Base-by-base conservation (phyloP, 768 basidiomycete species). In the Lentinus brumalis region DNA sequence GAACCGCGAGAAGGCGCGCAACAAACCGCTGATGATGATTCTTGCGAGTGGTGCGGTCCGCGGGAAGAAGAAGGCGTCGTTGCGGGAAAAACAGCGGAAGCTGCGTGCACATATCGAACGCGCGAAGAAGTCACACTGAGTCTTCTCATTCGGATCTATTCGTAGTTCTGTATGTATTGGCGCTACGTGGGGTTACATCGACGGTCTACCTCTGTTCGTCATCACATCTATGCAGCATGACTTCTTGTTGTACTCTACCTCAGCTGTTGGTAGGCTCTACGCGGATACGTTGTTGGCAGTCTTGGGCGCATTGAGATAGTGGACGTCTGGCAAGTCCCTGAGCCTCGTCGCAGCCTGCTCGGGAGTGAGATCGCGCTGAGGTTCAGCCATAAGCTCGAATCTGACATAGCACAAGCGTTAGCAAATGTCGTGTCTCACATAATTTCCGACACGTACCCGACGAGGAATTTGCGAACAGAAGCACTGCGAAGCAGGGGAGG, bases 1-100 rank as follows among this genome's bases (percentile, higher is more conserved):
- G 38, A 97, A 97, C 74, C 81, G 86, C 70, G 92, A 96, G 77
- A 97, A 97, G 84, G 85, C 87, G 41, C 84, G 90, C 71, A 95
- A 96, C 74, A 97, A 98, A 74, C 95, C 95, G 29, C 83, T 96
- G 66, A 96, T 96, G 95, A 94, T 94, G 92, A 87, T 93, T 56
- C 76, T 94, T 63, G 81, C 87, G 52, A 92, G 89, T 60, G 82
- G 82, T 1, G 85, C 86, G 1, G 90, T 94, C n/a, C 79, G 81
- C 64, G 80, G 90, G 1, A 94, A 94, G 78, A 93, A 91, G 78
- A 92, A 89, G 77, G 87, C 86, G 26, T 89, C 87, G 0, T 73
- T 94, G 67, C 79, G 86, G 66, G 88, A 94, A 61, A 94, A 94
- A 73, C 92, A 94, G 73, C 86, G 82, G 67, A 87, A 85, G 72